Evolutionary conservation across 2,329 filamentous ascomycete species (phyloP).

Genomic region (Alternaria consortialis): DNA sequence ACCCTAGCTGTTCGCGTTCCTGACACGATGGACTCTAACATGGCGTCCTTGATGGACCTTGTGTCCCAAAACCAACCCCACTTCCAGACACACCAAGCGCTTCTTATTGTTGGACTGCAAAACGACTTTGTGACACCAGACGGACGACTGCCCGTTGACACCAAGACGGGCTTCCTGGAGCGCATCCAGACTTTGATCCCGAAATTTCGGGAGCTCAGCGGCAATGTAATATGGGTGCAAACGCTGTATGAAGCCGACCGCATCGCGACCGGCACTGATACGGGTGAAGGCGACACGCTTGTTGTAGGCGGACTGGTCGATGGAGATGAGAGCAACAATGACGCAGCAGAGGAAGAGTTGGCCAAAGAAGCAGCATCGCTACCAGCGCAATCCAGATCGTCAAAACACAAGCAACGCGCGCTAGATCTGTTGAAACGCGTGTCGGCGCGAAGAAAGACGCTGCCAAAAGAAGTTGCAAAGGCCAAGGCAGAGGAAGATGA

Average conservation of each 20-base stretch:
- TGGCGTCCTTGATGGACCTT: conserved; percentile 55
- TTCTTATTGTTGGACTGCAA: conserved; percentile 87
- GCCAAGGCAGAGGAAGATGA: conserved; percentile 53
- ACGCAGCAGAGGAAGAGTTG: conserved; percentile 45
- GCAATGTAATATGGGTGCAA: conserved; percentile 84
- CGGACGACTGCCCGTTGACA: conserved; percentile 72
- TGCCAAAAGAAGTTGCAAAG: conserved; percentile 39
- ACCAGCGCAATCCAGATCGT: conserved; percentile 43
- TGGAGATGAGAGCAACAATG: conserved; percentile 45
- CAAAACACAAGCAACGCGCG: conserved; percentile 49
- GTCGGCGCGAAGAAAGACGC: conserved; percentile 41
- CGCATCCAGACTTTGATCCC: conserved; percentile 72
- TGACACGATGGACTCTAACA: conserved; percentile 32
- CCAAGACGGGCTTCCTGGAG: conserved; percentile 71
- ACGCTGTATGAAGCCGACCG: conserved; percentile 75
- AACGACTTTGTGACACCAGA: conserved; percentile 81
- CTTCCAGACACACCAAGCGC: conserved; percentile 70
- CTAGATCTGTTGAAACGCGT: conserved; percentile 50
- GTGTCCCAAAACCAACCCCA: conserved; percentile 59
- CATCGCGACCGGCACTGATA: conserved; percentile 60
- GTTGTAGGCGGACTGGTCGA: conserved; percentile 53
- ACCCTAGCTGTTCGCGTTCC: conserved; percentile 5
- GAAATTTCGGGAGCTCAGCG: conserved; percentile 73
- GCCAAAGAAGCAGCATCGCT: conserved; percentile 31
- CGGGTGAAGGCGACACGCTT: conserved; percentile 58